Conservation (phyloP, 164 flowering plant genomes). For the Nymphaea colorata region DNA sequence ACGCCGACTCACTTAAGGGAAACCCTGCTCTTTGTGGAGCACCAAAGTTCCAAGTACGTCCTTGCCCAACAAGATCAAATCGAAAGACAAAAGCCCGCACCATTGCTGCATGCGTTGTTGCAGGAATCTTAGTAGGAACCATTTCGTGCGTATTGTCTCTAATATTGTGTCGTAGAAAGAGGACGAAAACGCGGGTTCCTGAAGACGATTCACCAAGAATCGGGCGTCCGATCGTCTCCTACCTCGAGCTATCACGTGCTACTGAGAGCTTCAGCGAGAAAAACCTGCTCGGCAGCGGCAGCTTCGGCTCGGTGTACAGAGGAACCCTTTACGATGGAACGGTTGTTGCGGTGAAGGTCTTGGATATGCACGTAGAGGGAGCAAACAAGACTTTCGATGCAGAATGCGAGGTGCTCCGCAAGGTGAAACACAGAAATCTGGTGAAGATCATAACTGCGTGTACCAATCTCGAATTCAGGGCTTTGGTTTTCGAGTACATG, state of each 20-base stretch:
- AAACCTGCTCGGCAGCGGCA: background rate
- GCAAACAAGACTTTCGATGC: background rate
- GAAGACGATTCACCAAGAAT: no score
- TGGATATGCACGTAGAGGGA: background rate
- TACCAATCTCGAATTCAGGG: background rate
- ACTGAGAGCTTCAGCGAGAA: background rate
- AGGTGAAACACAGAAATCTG: background rate
- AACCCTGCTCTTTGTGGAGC: conserved; percentile 13
- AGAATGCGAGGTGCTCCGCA: background rate
- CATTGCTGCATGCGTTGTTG: no score
- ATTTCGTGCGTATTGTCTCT: no score
- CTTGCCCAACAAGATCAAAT: no score
- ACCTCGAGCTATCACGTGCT: background rate
- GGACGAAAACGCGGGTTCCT: no score
- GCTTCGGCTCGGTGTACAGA: background rate
- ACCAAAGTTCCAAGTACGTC: no score
- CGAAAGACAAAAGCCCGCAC: no score
- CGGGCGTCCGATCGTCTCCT: background rate
- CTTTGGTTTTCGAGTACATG: background rate
- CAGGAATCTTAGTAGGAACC: no score
- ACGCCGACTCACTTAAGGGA: conserved; percentile 14
- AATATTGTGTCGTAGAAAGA: no score
- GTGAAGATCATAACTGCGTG: background rate
- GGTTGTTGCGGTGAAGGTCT: background rate
- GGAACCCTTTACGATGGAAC: background rate